Base-by-base conservation (phyloP, 306 rosid genomes). In the Prunus padus region DNA sequence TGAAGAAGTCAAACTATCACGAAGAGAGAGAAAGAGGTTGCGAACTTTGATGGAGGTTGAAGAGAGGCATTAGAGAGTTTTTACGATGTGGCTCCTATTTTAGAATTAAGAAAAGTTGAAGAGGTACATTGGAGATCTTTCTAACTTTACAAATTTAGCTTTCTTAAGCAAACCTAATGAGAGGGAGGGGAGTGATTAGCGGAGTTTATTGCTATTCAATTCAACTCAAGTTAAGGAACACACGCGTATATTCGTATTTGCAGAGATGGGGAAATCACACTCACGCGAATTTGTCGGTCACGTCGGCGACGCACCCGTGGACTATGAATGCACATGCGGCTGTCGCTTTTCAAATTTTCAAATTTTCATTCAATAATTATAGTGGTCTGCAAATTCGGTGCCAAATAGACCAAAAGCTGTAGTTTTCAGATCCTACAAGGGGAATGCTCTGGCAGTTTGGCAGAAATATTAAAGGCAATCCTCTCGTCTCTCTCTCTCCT, bases 391-490 rank as follows among this genome's bases (percentile, higher is more conserved):
- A 28, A 61, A 61, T 61, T 6, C 8, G 66, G 42, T 61, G 66
- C n/a, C 20, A 15, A 61, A 61, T 11, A 28, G 44, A 28, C 12
- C 44, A 30, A 15, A 28, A 3, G 42, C 44, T 15, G 66, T 28
- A 2, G 66, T 44, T 60, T 60, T 60, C 66, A 5, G 28, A 28
- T 28, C 44, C 66, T 6, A 19, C 44, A 28, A 1, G 44, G 37
- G 42, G 9, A 61, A 61, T 61, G 30, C 66, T 15, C 66, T 61
- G 66, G 66, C 66, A 61, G 66, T 61, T 61, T 7, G 66, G 66
- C 44, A 57, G 64, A 57, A n/a, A 54, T n/a, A 54, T 19, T 11
- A n/a, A 61, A 15, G 22, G 0, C 66, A 28, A 61, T 61, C 44
- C 15, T 11, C 28, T n/a, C n/a, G n/a, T n/a, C 64, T 26, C 44